Conservation (phyloP, 495 filamentous ascomycete species). For the Delitschia confertaspora region DNA sequence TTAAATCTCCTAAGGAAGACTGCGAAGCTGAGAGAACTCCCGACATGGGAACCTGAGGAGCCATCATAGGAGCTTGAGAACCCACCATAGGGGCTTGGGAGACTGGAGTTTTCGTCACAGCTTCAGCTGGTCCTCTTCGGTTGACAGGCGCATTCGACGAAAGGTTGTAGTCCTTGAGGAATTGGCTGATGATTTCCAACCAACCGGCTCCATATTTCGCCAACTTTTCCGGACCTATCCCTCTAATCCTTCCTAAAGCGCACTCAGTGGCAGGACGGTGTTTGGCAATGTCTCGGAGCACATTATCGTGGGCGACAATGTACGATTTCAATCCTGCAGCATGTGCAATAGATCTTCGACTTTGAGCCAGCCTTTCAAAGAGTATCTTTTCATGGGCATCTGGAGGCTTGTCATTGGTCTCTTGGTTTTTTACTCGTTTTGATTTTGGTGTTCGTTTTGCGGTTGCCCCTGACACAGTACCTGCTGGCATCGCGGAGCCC, state of each 20-base stretch:
- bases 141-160: no score
- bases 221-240: conserved; percentile 2
- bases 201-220: conserved; percentile 15
- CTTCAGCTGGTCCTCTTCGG: no score
- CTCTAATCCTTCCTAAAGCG: conserved; percentile 6
- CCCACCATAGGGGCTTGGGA: no score
- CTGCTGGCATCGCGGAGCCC: no score
- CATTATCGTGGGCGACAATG: conserved; percentile 7
- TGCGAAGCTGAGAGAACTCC: no score
- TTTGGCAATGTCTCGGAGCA: conserved; percentile 8
- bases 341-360: conserved; percentile 3
- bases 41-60: no score
- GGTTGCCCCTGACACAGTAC: not conserved
- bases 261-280: conserved; percentile 7
- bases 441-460: not conserved
- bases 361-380: not conserved
- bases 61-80: no score
- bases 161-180: no score
- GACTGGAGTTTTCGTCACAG: no score
- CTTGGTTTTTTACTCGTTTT: not conserved
- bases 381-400: conserved; percentile 2
- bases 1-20: no score
- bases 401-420: conserved; percentile 1
- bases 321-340: not conserved
- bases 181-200: conserved; percentile 14